Evolutionary conservation across 2,329 filamentous ascomycete genomes (phyloP).

Genomic region (Pseudogymnoascus sp.): DNA sequence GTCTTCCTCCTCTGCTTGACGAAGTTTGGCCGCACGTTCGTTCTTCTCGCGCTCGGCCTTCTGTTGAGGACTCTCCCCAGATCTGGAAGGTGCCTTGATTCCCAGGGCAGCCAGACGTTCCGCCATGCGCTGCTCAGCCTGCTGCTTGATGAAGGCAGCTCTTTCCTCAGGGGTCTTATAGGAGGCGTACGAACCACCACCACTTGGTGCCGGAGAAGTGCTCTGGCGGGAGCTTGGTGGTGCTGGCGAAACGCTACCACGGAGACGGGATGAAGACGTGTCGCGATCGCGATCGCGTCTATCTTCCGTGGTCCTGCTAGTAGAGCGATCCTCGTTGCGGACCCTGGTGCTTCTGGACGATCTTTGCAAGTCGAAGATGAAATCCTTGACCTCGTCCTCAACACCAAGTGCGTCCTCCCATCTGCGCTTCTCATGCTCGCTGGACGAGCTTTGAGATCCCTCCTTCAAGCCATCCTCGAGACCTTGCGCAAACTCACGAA

Average conservation of each 20-base stretch:
- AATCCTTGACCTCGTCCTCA: conserved; percentile 93
- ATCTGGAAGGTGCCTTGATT: conserved; percentile 73
- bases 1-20: conserved; percentile 90
- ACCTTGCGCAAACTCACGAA: conserved; percentile 75
- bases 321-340: conserved; percentile 48
- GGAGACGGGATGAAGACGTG: conserved; percentile 22
- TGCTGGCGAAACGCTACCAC: conserved; percentile 31
- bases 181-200: conserved; percentile 61
- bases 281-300: conserved; percentile 18
- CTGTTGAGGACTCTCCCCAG: conserved; percentile 74
- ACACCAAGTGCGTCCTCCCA: conserved; percentile 97
- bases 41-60: conserved; percentile 79
- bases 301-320: conserved; percentile 31
- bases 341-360: conserved; percentile 71
- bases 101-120: conserved; percentile 90
- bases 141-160: conserved; percentile 92
- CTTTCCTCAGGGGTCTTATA: conserved; percentile 90
- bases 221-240: conserved; percentile 37
- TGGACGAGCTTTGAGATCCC: conserved; percentile 63
- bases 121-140: conserved; percentile 94
- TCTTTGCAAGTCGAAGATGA: conserved; percentile 92
- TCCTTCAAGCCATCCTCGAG: conserved; percentile 86
- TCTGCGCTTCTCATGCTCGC: conserved; percentile 81
- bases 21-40: conserved; percentile 79
- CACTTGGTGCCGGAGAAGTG: conserved; percentile 35